These are phyloP conservation scores for Lagerstroemia speciosa DNA, from an alignment of 345 rosid species.

Conservation along the genomic window DNA sequence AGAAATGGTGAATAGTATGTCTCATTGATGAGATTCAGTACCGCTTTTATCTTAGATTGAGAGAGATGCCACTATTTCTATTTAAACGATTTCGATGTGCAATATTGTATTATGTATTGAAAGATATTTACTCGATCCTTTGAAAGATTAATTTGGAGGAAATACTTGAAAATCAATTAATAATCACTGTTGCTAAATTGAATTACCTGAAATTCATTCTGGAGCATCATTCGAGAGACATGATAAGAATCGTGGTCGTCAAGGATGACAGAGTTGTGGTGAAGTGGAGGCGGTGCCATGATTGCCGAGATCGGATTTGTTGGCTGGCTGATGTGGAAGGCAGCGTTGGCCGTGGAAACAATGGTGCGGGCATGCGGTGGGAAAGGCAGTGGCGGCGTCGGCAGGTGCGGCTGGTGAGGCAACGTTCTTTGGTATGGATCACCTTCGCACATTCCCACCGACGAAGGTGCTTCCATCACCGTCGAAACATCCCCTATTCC, in stretches of 20 bases:
- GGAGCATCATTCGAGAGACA: slow-evolving; percentile 70
- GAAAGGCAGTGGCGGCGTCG: slow-evolving; percentile 11
- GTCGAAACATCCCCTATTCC: slow-evolving; percentile 65
- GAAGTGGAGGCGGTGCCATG: slow-evolving; percentile 68
- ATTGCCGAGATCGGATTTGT: slow-evolving; percentile 73
- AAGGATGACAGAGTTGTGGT: slow-evolving; percentile 71
- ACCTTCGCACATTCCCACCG: slow-evolving; percentile 36
- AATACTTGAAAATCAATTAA: too few relatives aligned
- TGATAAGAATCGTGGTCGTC: slow-evolving; percentile 58
- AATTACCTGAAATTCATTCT: slow-evolving; percentile 74
- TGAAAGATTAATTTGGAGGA: too few relatives aligned
- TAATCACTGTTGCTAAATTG: neutral
- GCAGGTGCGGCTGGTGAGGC: slow-evolving; percentile 26
- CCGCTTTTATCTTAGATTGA: too few relatives aligned
- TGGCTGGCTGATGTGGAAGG: slow-evolving; percentile 78
- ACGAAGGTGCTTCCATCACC: slow-evolving; percentile 48
- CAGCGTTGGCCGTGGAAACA: slow-evolving; percentile 38
- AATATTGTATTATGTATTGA: too few relatives aligned
- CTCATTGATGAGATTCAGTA: neutral
- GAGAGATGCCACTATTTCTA: too few relatives aligned
- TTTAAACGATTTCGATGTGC: too few relatives aligned
- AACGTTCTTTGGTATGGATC: slow-evolving; percentile 40
- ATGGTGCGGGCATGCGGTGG: slow-evolving; percentile 29
- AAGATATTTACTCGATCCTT: too few relatives aligned
- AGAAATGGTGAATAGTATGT: neutral